Conservation (phyloP, 2,329 filamentous ascomycete genomes). For the Beauveria asiatica region DNA sequence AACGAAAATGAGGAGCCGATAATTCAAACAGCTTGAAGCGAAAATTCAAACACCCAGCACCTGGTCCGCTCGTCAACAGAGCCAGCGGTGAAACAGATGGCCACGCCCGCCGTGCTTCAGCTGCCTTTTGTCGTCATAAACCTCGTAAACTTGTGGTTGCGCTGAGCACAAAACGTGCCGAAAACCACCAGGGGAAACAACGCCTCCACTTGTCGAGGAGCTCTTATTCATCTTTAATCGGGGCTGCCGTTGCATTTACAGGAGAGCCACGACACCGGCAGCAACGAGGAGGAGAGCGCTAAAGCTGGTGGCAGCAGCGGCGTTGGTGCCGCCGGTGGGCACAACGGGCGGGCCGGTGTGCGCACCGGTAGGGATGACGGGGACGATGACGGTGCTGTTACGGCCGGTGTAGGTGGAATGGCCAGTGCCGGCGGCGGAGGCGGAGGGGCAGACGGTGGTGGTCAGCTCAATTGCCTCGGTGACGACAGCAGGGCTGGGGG, state of each 20-base stretch:
- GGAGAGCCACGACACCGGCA: constrained; percentile 27
- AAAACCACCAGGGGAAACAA: constrained; percentile 10
- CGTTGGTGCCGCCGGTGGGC: constrained; percentile 17
- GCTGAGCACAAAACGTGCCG: constrained; percentile 15
- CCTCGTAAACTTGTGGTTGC: constrained; percentile 28
- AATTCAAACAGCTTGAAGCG: background rate
- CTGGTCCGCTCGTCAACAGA: background rate
- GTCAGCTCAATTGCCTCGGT: constrained; percentile 18
- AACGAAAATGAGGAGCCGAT: background rate
- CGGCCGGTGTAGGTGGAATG: constrained; percentile 22
- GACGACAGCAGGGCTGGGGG: constrained; percentile 13
- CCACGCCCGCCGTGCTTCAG: background rate
- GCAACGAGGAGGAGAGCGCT: constrained; percentile 29
- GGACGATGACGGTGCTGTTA: constrained; percentile 25
- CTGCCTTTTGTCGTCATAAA: constrained; percentile 13
- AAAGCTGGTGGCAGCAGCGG: constrained; percentile 24
- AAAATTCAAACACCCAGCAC: background rate
- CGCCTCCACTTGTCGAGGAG: constrained; percentile 19
- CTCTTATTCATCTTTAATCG: constrained; percentile 8
- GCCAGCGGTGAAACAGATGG: constrained; percentile 1
- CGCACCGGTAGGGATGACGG: constrained; percentile 14
- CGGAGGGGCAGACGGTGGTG: constrained; percentile 17
- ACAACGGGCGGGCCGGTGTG: constrained; percentile 16
- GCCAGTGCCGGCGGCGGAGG: constrained; percentile 19
- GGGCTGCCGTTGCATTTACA: constrained; percentile 18